Conservation (phyloP, 495 filamentous ascomycete genomes). For the Penicillium crystallinum region DNA sequence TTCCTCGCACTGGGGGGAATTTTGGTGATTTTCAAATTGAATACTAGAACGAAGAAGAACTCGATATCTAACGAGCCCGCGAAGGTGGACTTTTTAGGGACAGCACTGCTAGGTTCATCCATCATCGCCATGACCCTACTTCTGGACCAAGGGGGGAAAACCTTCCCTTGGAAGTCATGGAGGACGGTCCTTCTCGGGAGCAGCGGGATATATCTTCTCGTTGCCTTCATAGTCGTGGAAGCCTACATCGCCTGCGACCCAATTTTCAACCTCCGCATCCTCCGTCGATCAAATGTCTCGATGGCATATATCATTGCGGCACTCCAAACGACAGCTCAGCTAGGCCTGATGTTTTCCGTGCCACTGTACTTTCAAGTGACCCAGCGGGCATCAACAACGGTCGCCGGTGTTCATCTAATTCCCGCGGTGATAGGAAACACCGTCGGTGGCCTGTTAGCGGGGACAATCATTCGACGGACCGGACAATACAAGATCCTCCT, state of each 20-base stretch:
- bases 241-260: slow-evolving; percentile 51
- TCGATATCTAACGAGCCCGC: slow-evolving; percentile 11
- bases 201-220: slow-evolving; percentile 28
- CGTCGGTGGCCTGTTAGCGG: slow-evolving; percentile 55
- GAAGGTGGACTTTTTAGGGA: slow-evolving; percentile 58
- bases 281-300: slow-evolving; percentile 50
- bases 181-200: slow-evolving; percentile 16
- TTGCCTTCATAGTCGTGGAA: slow-evolving; percentile 48
- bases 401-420: slow-evolving; percentile 56
- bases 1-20: slow-evolving; percentile 46
- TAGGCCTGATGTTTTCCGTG: slow-evolving; percentile 47
- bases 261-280: slow-evolving; percentile 55
- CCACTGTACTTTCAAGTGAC: slow-evolving; percentile 71
- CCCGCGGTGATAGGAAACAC: slow-evolving; percentile 64
- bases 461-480: slow-evolving; percentile 52
- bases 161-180: slow-evolving; percentile 52
- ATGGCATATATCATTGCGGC: slow-evolving; percentile 49
- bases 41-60: slow-evolving; percentile 28
- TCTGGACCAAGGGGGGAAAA: slow-evolving; percentile 55
- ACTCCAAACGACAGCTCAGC: slow-evolving; percentile 53
- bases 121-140: slow-evolving; percentile 48
- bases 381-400: slow-evolving; percentile 45
- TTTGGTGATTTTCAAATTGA: slow-evolving; percentile 43
- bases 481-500: slow-evolving; percentile 55
- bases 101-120: slow-evolving; percentile 42